A percentile compares a stretch with the other conserved stretches of the same genome.
These are phyloP conservation scores for Lasiosphaeriaceae sp. DNA, from an alignment of 495 filamentous ascomycete species.

Conservation along the genomic window DNA sequence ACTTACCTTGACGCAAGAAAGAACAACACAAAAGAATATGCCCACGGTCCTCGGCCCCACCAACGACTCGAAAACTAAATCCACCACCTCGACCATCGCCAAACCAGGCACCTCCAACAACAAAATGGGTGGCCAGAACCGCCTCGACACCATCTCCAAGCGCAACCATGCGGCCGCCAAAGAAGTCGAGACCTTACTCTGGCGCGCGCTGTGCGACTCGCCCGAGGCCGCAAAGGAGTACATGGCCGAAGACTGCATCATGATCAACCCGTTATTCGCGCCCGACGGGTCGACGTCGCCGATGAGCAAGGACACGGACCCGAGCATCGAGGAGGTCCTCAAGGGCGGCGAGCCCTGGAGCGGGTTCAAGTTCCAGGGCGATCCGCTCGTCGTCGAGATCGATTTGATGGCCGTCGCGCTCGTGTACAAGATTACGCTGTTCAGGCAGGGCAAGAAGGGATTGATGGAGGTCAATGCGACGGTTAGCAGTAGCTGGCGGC, in stretches of 20 bases:
- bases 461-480: conserved; percentile 25
- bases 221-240: conserved; percentile 28
- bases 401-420: conserved; percentile 32
- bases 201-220: conserved; percentile 34
- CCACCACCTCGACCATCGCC: not conserved
- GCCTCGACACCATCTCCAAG: conserved; percentile 35
- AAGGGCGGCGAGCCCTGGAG: conserved; percentile 19
- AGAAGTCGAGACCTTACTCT: conserved; percentile 32
- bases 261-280: conserved; percentile 32
- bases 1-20: not conserved
- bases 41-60: conserved; percentile 28
- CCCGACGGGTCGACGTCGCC: conserved; percentile 14
- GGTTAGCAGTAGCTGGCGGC: conserved; percentile 24
- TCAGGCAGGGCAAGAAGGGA: conserved; percentile 12
- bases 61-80: conserved; percentile 19
- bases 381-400: conserved; percentile 32
- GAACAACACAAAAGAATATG: conserved; percentile 1
- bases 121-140: conserved; percentile 18
- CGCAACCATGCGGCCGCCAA: conserved; percentile 34
- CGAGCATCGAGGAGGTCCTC: conserved; percentile 19
- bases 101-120: conserved; percentile 14
- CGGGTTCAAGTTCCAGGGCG: conserved; percentile 24
- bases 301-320: conserved; percentile 22
- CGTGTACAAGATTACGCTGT: conserved; percentile 31
- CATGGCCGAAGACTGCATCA: conserved; percentile 34